A percentile compares a stretch with the other conserved stretches of the same genome.
phyloP scores from a whole-genome alignment of 495 filamentous ascomycete genomes.

The Opeltia flavorubescens region DNA sequence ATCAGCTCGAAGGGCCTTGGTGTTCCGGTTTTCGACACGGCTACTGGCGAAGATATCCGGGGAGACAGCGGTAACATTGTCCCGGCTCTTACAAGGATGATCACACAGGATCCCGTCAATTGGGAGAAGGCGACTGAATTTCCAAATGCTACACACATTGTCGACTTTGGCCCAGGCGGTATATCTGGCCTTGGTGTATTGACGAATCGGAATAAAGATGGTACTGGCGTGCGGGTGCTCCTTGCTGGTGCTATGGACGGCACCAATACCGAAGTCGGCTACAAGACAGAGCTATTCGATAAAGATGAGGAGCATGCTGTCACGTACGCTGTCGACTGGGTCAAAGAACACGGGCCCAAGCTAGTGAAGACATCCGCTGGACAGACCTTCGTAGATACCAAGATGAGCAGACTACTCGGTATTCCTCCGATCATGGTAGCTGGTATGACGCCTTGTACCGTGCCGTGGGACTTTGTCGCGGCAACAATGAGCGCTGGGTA shows the following conservation, averaged over 20 bases:
- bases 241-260: slow-evolving; percentile 84
- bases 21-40: slow-evolving; percentile 79
- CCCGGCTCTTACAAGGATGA: slow-evolving; percentile 75
- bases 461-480: slow-evolving; percentile 91
- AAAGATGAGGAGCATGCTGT: slow-evolving; percentile 85
- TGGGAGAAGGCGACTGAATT: slow-evolving; percentile 92
- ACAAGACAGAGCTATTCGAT: slow-evolving; percentile 94
- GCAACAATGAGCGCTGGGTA: slow-evolving; percentile 93
- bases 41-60: slow-evolving; percentile 69
- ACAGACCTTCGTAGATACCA: slow-evolving; percentile 85
- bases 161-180: slow-evolving; percentile 93
- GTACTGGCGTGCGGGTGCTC: slow-evolving; percentile 89
- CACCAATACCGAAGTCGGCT: slow-evolving; percentile 78
- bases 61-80: slow-evolving; percentile 53
- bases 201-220: slow-evolving; percentile 96
- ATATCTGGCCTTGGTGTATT: slow-evolving; percentile 93
- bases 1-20: slow-evolving; percentile 53
- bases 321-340: slow-evolving; percentile 95
- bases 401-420: slow-evolving; percentile 88
- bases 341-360: slow-evolving; percentile 82
- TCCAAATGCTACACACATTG: slow-evolving; percentile 74
- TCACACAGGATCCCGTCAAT: slow-evolving; percentile 79
- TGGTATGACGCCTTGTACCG: slow-evolving; percentile 91
- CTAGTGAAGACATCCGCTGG: slow-evolving; percentile 78
- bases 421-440: slow-evolving; percentile 85